phyloP scores from a whole-genome alignment of 179 eudicot genomes.

The Beta lomatogona region DNA sequence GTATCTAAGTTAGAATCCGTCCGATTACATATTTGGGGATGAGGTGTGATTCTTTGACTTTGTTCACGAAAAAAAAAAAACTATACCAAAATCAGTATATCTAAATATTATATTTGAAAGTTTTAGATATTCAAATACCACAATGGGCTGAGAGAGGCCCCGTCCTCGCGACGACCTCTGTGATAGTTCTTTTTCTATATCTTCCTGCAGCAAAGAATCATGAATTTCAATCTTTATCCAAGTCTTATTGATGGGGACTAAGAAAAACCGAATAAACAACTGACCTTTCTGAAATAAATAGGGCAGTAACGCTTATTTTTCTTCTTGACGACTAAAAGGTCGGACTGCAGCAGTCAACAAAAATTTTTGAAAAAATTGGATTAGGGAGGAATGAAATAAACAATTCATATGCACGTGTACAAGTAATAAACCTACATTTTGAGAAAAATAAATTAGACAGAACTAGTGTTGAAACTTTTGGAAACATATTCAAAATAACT shows the following conservation, averaged over 20 bases:
- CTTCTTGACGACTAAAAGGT: conserved; percentile 85
- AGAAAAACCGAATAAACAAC: conserved; percentile 9
- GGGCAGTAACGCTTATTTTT: conserved; percentile 88
- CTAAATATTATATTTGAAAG: neutral
- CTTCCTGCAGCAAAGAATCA: conserved; percentile 65
- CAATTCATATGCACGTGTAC: neutral
- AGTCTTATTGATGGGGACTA: neutral
- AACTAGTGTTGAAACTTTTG: neutral
- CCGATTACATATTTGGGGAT: too few relatives aligned
- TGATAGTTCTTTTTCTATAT: conserved; percentile 83
- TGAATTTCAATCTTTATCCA: neutral
- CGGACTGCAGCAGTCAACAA: conserved; percentile 56
- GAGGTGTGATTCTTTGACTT: neutral
- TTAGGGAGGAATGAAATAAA: neutral
- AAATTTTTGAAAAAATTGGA: neutral
- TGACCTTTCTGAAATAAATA: conserved; percentile 86
- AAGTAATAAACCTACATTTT: neutral
- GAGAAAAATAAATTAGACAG: neutral
- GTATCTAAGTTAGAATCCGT: too few relatives aligned
- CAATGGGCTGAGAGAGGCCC: conserved; percentile 66
- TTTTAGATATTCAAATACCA: conserved; percentile 45
- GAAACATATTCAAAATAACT: neutral
- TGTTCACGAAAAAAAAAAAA: too few relatives aligned
- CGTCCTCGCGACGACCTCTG: conserved; percentile 58
- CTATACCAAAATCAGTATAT: neutral